Conservation (phyloP, 192 early-diverging fungal species). For the Anaeromyces robustus region DNA sequence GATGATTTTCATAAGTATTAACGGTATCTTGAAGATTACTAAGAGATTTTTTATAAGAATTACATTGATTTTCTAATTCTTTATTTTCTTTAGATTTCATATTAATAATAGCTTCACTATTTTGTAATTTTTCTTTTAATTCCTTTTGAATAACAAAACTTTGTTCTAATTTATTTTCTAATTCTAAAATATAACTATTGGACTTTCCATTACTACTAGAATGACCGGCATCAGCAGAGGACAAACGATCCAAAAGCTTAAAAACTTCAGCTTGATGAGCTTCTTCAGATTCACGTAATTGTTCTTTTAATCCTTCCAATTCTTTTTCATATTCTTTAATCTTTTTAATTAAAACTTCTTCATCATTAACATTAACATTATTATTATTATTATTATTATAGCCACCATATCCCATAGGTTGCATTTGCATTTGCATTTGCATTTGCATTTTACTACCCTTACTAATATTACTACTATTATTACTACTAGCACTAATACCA, state of each 20-base stretch:
- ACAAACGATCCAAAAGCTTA: neutral
- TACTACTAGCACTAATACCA: too few species aligned
- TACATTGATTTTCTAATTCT: neutral
- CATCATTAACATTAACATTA: neutral
- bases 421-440: too few species aligned
- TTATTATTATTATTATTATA: too few species aligned
- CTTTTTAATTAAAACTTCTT: neutral
- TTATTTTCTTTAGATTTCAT: neutral
- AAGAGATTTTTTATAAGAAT: neutral
- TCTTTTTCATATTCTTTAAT: neutral
- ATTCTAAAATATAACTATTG: neutral
- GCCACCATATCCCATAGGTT: too few species aligned
- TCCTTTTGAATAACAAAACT: neutral
- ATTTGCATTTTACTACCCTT: too few species aligned
- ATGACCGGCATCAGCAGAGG: neutral
- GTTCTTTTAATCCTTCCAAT: neutral
- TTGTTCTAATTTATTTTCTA: neutral
- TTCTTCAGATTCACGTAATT: neutral
- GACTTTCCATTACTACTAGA: neutral
- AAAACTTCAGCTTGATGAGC: neutral
- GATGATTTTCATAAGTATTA: neutral
- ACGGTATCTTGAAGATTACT: neutral
- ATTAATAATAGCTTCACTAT: neutral
- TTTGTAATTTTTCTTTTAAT: neutral
- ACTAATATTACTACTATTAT: too few species aligned